A percentile compares a stretch with the other conserved stretches of the same genome.
Conservation (phyloP, 2,329 filamentous ascomycete genomes). For the Trichoderma sp. region DNA sequence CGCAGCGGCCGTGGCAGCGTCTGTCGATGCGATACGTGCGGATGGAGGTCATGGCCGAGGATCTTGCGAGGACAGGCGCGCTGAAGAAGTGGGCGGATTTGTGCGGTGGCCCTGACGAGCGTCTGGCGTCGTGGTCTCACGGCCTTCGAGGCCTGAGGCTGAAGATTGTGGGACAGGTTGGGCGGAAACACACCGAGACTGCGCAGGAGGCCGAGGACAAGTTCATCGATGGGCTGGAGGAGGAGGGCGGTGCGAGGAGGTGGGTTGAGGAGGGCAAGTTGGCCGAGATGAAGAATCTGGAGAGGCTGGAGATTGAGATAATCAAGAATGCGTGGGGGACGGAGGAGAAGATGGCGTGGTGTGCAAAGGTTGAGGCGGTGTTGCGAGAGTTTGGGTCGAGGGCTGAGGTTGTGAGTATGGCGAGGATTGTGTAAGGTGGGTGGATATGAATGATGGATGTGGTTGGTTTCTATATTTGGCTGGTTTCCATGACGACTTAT, state of each 20-base stretch:
- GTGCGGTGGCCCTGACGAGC: constrained; percentile 35
- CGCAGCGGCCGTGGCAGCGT: constrained; percentile 46
- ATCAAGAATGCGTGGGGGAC: constrained; percentile 36
- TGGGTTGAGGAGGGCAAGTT: constrained; percentile 38
- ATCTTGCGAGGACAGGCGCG: constrained; percentile 37
- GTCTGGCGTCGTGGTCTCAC: constrained; percentile 32
- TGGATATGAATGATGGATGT: background rate
- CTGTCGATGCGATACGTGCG: constrained; percentile 43
- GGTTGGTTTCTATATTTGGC: background rate
- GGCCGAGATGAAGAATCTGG: constrained; percentile 35
- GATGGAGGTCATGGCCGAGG: constrained; percentile 44
- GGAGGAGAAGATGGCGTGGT: constrained; percentile 41
- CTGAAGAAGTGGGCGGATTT: constrained; percentile 41
- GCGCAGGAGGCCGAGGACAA: constrained; percentile 20
- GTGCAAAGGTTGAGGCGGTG: constrained; percentile 34
- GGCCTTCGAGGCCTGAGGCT: constrained; percentile 45
- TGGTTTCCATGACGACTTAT: background rate
- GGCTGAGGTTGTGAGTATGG: constrained; percentile 32
- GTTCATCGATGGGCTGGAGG: constrained; percentile 24
- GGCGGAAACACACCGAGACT: constrained; percentile 25
- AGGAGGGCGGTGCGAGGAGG: constrained; percentile 25
- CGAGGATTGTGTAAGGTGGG: constrained; percentile 28
- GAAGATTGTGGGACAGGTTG: constrained; percentile 39
- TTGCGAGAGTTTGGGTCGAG: constrained; percentile 30
- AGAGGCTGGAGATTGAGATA: constrained; percentile 47